Base-by-base conservation (phyloP, 2,329 filamentous ascomycete genomes). In the Neonectria ditissima region DNA sequence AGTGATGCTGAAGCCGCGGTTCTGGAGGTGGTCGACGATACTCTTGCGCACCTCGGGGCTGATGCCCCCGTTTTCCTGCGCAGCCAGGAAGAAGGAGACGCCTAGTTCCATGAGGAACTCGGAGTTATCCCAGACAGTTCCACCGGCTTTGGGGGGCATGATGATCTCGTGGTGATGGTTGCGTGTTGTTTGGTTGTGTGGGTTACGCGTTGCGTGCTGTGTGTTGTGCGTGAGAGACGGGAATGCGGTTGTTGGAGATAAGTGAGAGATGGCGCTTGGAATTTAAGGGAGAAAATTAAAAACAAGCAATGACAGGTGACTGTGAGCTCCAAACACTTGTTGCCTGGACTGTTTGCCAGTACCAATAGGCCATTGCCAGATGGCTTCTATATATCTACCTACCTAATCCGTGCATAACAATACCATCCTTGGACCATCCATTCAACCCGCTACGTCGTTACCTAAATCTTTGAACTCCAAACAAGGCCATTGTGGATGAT, bases 71-170 rank as follows among this genome's bases (percentile, higher is more conserved):
- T 67, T 63, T 1, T 65, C 59, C 37, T 74, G 70, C 14, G 73
- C 70, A 11, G 73, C 71, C 28, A 72, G 66, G 63, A 78, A 80
- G 5, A 81, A 70, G 10, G 69, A 74, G 14, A 80, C 54, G 10
- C 69, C 61, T 44, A 81, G 71, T 26, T 79, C 74, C 59, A 70
- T 67, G 24, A 81, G 75, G 62, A 81, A 75, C 1, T 62, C 70
- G 39, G 73, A 16, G 53, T 76, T 76, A 9, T 76, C 75, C 79
- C 79, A 81, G 37, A 68, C 56, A 24, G 65, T 62, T 11, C 47
- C 37, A 13, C 59, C 55, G 8, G 55, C 44, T 53, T 68, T 75
- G 56, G 67, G 51, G 24, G 69, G 58, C 73, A 74, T 76, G 55
- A 28, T 65, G 63, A 16, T 2, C 39, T 47, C 14, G 41, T 37